Conservation (phyloP, 1,139 yeast genomes). For the Geotrichum histeridarum region DNA sequence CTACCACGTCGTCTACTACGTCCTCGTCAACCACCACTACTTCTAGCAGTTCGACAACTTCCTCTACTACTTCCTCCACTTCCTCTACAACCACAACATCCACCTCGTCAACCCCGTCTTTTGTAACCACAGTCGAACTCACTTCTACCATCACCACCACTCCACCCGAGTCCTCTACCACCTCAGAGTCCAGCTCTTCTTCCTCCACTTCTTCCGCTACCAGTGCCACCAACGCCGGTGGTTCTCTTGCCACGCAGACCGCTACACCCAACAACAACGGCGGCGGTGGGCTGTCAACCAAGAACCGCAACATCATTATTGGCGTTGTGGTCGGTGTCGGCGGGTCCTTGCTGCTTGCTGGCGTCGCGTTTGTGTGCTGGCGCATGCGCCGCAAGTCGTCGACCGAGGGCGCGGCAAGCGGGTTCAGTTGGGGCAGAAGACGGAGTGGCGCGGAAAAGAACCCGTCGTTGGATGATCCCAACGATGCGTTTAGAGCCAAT, state of each 20-base stretch:
- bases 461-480: constrained; percentile 20
- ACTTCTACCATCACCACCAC: neutral
- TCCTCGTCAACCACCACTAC: neutral
- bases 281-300: constrained; percentile 29
- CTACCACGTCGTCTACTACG: neutral
- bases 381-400: constrained; percentile 28
- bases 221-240: neutral
- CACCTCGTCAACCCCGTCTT: neutral
- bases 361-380: constrained; percentile 29
- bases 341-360: constrained; percentile 31
- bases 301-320: constrained; percentile 31
- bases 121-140: too few relatives aligned
- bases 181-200: neutral
- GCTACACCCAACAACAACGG: constrained; percentile 3
- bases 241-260: neutral
- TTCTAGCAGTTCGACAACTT: neutral
- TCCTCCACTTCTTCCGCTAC: neutral
- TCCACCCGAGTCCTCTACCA: neutral
- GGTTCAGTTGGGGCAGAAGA: neutral
- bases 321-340: constrained; percentile 37
- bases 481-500: constrained; percentile 38
- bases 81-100: neutral
- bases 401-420: neutral
- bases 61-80: constrained; percentile 1
- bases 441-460: constrained; percentile 1